Conservation (phyloP, 2,329 filamentous ascomycete species). For the Fusarium coffeatum region DNA sequence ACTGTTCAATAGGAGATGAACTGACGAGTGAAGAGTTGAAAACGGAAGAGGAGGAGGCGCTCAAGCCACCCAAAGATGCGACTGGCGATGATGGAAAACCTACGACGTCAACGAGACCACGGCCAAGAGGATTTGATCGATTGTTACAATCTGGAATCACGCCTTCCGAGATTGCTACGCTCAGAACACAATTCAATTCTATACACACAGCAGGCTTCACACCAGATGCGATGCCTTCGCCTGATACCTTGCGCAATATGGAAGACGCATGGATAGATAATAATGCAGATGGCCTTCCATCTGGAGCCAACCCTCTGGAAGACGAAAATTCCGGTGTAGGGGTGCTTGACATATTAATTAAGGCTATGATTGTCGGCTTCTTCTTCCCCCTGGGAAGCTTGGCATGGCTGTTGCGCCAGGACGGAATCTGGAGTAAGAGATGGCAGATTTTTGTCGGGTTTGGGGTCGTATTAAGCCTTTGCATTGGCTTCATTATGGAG, state of each 20-base stretch:
- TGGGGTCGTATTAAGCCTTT: slow-evolving; percentile 82
- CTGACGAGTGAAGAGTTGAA: slow-evolving; percentile 76
- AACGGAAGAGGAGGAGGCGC: slow-evolving; percentile 68
- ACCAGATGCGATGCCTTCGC: slow-evolving; percentile 87
- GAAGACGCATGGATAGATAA: slow-evolving; percentile 94
- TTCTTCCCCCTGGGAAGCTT: slow-evolving; percentile 92
- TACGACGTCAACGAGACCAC: slow-evolving; percentile 47
- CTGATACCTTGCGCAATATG: slow-evolving; percentile 77
- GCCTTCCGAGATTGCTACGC: slow-evolving; percentile 80
- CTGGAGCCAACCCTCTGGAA: slow-evolving; percentile 53
- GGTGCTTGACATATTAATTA: slow-evolving; percentile 84
- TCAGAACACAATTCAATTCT: slow-evolving; percentile 88
- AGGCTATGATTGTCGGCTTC: slow-evolving; percentile 91
- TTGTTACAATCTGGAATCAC: slow-evolving; percentile 86
- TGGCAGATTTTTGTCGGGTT: slow-evolving; percentile 89
- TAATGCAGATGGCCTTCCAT: slow-evolving; percentile 59
- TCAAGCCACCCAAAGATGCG: slow-evolving; percentile 53
- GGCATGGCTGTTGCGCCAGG: slow-evolving; percentile 86
- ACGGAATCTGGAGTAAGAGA: slow-evolving; percentile 85
- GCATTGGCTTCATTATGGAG: slow-evolving; percentile 75
- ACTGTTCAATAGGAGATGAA: slow-evolving; percentile 88
- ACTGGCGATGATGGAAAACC: slow-evolving; percentile 60
- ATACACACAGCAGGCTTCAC: slow-evolving; percentile 86
- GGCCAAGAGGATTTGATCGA: slow-evolving; percentile 83
- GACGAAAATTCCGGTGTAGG: slow-evolving; percentile 64